Evolutionary conservation across 305 asterid genomes (phyloP).

Genomic region (Vinca major): DNA sequence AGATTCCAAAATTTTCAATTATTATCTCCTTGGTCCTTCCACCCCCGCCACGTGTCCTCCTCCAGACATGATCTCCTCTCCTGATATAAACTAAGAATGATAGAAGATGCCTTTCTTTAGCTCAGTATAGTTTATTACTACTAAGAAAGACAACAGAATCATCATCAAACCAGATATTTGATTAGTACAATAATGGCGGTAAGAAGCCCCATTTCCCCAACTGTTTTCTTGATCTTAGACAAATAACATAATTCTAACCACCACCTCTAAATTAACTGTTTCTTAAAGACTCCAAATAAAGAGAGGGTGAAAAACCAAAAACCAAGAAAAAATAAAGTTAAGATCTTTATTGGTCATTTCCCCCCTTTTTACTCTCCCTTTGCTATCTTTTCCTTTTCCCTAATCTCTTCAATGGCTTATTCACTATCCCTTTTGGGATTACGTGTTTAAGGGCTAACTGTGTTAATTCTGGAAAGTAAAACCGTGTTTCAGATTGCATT

Average conservation of each 20-base stretch:
- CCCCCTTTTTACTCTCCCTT: not conserved
- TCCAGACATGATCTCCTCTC: too few species aligned
- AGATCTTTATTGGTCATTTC: not conserved
- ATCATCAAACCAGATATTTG: constrained; percentile 1
- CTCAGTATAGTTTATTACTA: not conserved
- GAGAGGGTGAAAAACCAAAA: not conserved
- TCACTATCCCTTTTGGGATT: too few species aligned
- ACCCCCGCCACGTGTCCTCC: too few species aligned
- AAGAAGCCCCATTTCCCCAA: not conserved
- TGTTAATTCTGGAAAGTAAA: too few species aligned
- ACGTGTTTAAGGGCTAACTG: too few species aligned
- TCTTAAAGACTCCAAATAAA: constrained; percentile 2
- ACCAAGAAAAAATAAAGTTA: not conserved
- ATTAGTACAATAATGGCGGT: constrained; percentile 5
- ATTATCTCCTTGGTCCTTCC: too few species aligned
- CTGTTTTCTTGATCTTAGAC: not conserved
- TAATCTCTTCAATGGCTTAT: too few species aligned
- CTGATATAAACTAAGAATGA: not conserved
- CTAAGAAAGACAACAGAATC: constrained; percentile 1
- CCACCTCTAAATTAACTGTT: not conserved
- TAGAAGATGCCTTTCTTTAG: constrained; percentile 2
- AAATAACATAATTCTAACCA: too few species aligned
- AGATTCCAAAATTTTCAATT: too few species aligned
- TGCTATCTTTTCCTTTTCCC: not conserved
- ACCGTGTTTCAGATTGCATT: too few species aligned